Base-by-base conservation (phyloP, 805 yeast genomes). In the Cyberlindnera japonica region DNA sequence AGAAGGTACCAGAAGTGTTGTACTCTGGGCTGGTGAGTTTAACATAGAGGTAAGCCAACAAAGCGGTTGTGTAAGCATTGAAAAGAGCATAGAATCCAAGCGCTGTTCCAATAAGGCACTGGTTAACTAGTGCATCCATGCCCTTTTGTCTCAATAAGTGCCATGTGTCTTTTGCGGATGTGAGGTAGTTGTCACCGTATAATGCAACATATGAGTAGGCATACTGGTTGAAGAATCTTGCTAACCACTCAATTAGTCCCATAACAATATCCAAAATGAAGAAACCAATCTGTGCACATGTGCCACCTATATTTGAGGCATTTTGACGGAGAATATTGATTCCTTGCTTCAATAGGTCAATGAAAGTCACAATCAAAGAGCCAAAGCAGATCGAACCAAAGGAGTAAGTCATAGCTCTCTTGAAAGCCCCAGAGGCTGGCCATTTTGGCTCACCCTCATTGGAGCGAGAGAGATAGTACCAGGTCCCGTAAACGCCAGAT, bases 321-420 rank as follows among this genome's bases (percentile, higher is more conserved):
- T 70, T 68, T 38, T 72, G 74, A 54, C 79, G 74, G 35, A 79
- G 55, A 17, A 78, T 58, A 15, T 71, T 67, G 29, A 86, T 55
- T 5, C 75, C 55, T 37, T 77, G 80, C 45, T 78, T 74, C 32
- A 84, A 47, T 13, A 87, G 70, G 55, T 86, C 91, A 47, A 88
- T 72, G 19, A 87, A 47, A 0, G 87, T 77, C 28, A 84, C 84
- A 58, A 83, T 72, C 54, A 83, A 61, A 2, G 88, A 82, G 0
- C 96, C 96, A 56, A 86, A 83, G 58, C 95, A 83, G 40, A 90
- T 82, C 3, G 95, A 84, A 2, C 98, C 97, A 55, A 89, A 83
- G 9, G 95, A 86, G 58, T 81, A 83, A 4, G 95, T 83, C 62
- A 86, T 61, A 1, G 95, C 87, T 50, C 95, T 73, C 53, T 70